Conservation (phyloP, 108 stramenopile genomes). For the Cyclostephanos tholiformis region DNA sequence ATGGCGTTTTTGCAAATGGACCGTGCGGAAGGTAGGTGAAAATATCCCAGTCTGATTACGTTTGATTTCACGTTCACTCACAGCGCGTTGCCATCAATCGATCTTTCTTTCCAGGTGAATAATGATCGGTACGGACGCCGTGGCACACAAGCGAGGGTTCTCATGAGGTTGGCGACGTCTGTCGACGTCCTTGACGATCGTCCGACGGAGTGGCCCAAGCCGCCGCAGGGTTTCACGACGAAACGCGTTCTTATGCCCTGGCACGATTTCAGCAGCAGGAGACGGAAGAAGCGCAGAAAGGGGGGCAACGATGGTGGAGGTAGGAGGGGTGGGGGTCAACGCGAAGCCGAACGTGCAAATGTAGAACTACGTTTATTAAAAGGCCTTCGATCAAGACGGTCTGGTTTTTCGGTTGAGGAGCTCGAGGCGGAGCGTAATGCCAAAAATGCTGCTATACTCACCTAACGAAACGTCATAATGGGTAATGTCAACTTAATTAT, state of each 20-base stretch:
- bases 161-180: constrained; percentile 72
- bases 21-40: constrained; percentile 64
- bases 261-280: constrained; percentile 55
- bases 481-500: neutral
- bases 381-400: constrained; percentile 47
- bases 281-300: constrained; percentile 3
- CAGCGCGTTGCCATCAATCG: neutral
- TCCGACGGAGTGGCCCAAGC: constrained; percentile 75
- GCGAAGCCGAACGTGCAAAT: constrained; percentile 8
- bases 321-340: constrained; percentile 8
- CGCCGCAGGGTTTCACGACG: constrained; percentile 75
- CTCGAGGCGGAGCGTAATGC: constrained; percentile 63
- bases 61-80: neutral
- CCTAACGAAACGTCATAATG: neutral
- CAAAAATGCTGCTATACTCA: constrained; percentile 40
- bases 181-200: constrained; percentile 73
- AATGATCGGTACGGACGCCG: constrained; percentile 73
- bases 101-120: constrained; percentile 31
- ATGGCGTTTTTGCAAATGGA: constrained; percentile 76
- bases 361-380: constrained; percentile 29
- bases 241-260: constrained; percentile 70
- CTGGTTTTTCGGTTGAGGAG: constrained; percentile 73
- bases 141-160: constrained; percentile 67
- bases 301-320: constrained; percentile 16
- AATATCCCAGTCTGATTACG: neutral